phyloP scores from a whole-genome alignment of 371 early-diverging fungal genomes.

The Rhizopus arrhizus region DNA sequence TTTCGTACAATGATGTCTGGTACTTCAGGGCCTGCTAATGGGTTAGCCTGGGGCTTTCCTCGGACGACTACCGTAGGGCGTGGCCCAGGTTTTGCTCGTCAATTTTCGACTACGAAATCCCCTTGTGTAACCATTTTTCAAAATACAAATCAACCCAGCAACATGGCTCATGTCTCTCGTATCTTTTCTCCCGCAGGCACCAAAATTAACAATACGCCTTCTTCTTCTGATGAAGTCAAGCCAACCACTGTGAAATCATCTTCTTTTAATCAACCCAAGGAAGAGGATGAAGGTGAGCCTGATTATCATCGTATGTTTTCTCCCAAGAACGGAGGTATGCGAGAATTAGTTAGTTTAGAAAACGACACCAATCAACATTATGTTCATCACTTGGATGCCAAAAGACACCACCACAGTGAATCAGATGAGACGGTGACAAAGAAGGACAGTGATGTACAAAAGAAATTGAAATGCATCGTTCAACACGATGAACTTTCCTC shows the following conservation, averaged over 20 bases:
- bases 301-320: conserved; percentile 7
- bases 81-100: conserved; percentile 19
- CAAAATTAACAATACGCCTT: conserved; percentile 12
- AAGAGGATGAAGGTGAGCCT: neutral
- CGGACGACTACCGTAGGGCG: conserved; percentile 26
- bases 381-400: neutral
- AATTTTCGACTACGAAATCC: conserved; percentile 31
- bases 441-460: neutral
- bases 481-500: conserved; percentile 24
- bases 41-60: conserved; percentile 29
- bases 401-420: neutral
- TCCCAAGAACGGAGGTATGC: conserved; percentile 8
- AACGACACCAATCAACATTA: neutral
- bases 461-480: conserved; percentile 15
- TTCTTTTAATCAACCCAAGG: neutral
- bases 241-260: neutral
- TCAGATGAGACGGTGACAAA: conserved; percentile 10
- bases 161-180: conserved; percentile 29
- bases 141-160: conserved; percentile 18
- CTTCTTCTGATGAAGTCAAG: conserved; percentile 4
- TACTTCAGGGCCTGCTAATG: conserved; percentile 12
- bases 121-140: conserved; percentile 25
- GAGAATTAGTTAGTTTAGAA: conserved; percentile 12
- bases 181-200: conserved; percentile 29
- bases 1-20: conserved; percentile 31